Percentiles rank a stretch among this genome's conserved stretches.
Conservation (phyloP, 805 yeast species). For the Teunomyces gatunensis region DNA sequence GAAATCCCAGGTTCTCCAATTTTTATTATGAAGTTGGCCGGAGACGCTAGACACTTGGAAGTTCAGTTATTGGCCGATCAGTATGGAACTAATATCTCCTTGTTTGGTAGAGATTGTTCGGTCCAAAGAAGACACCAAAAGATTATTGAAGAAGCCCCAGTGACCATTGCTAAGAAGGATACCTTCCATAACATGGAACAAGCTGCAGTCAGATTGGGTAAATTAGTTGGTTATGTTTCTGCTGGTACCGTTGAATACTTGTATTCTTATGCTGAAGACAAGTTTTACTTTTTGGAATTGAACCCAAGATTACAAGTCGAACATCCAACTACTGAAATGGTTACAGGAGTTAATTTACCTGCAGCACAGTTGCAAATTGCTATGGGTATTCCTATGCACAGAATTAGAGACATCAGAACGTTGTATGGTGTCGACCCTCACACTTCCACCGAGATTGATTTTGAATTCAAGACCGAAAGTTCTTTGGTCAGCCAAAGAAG, state of each 20-base stretch:
- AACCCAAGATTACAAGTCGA: conserved; percentile 99
- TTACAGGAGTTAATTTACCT: conserved; percentile 95
- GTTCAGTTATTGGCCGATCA: conserved; percentile 98
- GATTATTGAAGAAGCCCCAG: conserved; percentile 99
- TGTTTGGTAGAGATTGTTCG: conserved; percentile 98
- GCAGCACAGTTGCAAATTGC: conserved; percentile 99
- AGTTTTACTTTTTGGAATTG: conserved; percentile 92
- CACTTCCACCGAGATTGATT: conserved; percentile 85
- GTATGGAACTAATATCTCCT: conserved; percentile 94
- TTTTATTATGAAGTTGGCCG: conserved; percentile 96
- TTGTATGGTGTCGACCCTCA: conserved; percentile 96
- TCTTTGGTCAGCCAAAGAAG: conserved; percentile 78
- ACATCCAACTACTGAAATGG: conserved; percentile 99
- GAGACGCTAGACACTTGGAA: conserved; percentile 96
- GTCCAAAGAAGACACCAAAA: conserved; percentile 99
- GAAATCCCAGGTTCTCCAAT: conserved; percentile 99
- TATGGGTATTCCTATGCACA: conserved; percentile 98
- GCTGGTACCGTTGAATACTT: conserved; percentile 99
- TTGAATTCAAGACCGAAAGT: conserved; percentile 73
- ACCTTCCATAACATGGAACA: conserved; percentile 91
- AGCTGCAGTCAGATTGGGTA: conserved; percentile 97
- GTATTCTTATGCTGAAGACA: conserved; percentile 90
- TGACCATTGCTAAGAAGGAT: conserved; percentile 82
- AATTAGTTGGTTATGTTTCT: conserved; percentile 94
- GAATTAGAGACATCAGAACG: conserved; percentile 88